Conservation (phyloP, 371 early-diverging fungal species). For the Sporodiniella umbellata region DNA sequence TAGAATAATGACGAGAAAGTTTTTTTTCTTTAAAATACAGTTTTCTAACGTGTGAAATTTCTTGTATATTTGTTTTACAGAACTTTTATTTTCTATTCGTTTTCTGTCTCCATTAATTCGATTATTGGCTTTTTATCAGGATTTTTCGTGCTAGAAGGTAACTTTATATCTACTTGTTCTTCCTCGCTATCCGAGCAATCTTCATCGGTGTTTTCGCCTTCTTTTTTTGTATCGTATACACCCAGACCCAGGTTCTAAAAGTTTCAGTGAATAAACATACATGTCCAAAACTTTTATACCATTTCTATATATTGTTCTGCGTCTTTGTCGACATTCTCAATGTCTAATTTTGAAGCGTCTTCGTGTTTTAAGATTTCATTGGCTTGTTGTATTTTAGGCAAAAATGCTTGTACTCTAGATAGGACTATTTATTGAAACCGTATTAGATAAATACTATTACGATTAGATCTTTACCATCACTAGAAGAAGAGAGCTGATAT, state of each 20-base stretch:
- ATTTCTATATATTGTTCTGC: constrained; percentile 61
- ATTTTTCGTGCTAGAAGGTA: background rate
- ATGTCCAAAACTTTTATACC: too few species aligned
- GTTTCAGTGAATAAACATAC: too few species aligned
- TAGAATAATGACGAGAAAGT: too few species aligned
- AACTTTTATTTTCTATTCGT: constrained; percentile 51
- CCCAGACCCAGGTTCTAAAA: constrained; percentile 55
- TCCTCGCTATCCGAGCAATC: constrained; percentile 25
- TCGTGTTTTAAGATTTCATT: constrained; percentile 39
- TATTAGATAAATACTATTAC: too few species aligned
- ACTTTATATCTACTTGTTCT: constrained; percentile 15
- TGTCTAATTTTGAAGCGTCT: constrained; percentile 46
- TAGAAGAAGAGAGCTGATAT: background rate
- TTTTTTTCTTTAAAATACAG: too few species aligned
- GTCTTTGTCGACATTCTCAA: constrained; percentile 54
- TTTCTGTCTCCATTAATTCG: background rate
- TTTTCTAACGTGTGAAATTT: too few species aligned
- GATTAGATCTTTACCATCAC: background rate
- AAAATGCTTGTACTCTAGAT: constrained; percentile 53
- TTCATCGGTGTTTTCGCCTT: background rate
- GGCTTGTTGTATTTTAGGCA: constrained; percentile 57
- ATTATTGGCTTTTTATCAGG: background rate
- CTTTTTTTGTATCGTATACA: constrained; percentile 47
- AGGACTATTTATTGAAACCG: constrained; percentile 31
- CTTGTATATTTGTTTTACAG: too few species aligned